Evolutionary conservation across 73 alveolate species (phyloP).

Genomic region (Symbiodinium natans): DNA sequence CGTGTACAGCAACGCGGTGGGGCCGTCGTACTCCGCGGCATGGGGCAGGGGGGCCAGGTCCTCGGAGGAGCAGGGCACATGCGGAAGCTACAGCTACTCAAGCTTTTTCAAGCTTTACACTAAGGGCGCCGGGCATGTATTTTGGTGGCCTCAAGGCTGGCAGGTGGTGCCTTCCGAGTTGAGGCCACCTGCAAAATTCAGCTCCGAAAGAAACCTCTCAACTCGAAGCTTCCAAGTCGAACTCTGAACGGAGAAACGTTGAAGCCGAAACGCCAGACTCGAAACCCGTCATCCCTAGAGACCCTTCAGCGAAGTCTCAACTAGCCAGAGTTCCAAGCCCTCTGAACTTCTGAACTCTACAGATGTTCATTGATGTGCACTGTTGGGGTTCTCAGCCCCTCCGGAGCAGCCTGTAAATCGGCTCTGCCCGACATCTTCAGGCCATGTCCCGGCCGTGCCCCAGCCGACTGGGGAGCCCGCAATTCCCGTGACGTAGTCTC

Average conservation of each 20-base stretch:
- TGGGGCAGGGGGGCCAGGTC: conserved; percentile 83
- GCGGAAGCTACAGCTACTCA: neutral
- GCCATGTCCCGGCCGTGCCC: too few species aligned
- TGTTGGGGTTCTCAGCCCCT: too few species aligned
- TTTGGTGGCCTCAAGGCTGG: neutral
- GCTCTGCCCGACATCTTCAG: too few species aligned
- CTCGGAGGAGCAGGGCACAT: conserved; percentile 14
- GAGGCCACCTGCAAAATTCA: neutral
- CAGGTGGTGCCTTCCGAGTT: neutral
- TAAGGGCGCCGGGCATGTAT: neutral
- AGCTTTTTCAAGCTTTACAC: neutral
- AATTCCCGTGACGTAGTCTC: neutral
- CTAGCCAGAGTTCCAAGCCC: too few species aligned
- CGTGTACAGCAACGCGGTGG: conserved; percentile 74
- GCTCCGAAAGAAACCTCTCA: neutral
- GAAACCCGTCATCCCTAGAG: too few species aligned
- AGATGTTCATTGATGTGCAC: too few species aligned
- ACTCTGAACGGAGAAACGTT: neutral
- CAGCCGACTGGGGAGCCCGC: neutral
- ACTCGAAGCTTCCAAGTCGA: neutral
- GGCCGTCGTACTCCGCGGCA: conserved; percentile 57
- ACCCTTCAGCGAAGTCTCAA: too few species aligned
- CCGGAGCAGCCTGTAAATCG: too few species aligned
- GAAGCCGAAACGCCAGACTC: too few species aligned
- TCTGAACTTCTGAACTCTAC: too few species aligned